Percentiles rank a stretch among this genome's conserved stretches.
phyloP scores from a whole-genome alignment of 1,284 basidiomycete species.

The Inonotus obliquus region DNA sequence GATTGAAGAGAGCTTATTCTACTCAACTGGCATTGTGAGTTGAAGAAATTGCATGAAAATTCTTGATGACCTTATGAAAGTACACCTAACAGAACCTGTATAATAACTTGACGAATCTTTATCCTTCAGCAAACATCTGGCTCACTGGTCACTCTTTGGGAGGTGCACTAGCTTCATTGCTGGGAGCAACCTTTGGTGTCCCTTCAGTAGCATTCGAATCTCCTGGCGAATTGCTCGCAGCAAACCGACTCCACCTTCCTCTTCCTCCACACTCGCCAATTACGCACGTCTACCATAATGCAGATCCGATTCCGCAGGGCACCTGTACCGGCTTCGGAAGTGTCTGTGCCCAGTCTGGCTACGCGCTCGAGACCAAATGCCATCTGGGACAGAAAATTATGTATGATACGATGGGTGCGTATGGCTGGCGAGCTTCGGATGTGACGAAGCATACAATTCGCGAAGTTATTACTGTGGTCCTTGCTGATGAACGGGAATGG shows the following conservation, averaged over 20 bases:
- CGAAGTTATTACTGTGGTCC: slow-evolving; percentile 70
- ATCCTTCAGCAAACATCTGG: slow-evolving; percentile 88
- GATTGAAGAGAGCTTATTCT: slow-evolving; percentile 88
- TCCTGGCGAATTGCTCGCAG: slow-evolving; percentile 87
- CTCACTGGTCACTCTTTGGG: slow-evolving; percentile 88
- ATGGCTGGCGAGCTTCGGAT: slow-evolving; percentile 77
- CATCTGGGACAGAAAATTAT: slow-evolving; percentile 67
- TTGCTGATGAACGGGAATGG: slow-evolving; percentile 64
- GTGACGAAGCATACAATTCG: slow-evolving; percentile 81
- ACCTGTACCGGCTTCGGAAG: slow-evolving; percentile 67
- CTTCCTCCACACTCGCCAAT: slow-evolving; percentile 47
- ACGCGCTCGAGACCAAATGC: slow-evolving; percentile 66
- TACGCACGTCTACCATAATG: slow-evolving; percentile 78
- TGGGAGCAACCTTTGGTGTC: slow-evolving; percentile 91
- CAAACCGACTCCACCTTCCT: slow-evolving; percentile 81
- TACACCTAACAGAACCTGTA: slow-evolving; percentile 54
- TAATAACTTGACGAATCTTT: slow-evolving; percentile 76
- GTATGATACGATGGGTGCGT: slow-evolving; percentile 82
- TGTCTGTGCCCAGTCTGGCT: slow-evolving; percentile 61
- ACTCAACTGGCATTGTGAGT: slow-evolving; percentile 74
- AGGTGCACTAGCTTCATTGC: slow-evolving; percentile 81
- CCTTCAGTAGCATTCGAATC: slow-evolving; percentile 92
- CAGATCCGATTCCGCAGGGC: slow-evolving; percentile 79
- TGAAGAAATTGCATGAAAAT: background rate
- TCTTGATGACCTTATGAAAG: slow-evolving; percentile 1